Evolutionary conservation across 1,284 basidiomycete species (phyloP), one percentile per base, ranked within the genome.

Genomic region (Sanghuangporus baumii): DNA sequence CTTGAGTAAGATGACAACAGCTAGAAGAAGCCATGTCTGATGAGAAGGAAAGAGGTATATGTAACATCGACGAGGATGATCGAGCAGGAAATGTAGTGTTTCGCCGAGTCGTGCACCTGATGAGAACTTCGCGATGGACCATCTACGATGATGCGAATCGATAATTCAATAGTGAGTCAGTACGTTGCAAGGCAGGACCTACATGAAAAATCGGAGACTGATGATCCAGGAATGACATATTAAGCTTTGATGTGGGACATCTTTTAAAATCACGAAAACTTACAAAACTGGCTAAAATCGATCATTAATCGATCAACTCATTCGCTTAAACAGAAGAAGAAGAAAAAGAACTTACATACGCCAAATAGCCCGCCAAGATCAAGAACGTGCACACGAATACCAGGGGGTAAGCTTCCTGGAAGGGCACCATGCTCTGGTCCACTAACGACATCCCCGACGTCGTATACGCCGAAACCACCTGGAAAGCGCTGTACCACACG

Each of bases 1-100:
- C 89, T 87, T 94, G 40, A 98, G 78, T 3, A 79, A 70, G 9
- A 90, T 46, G 0, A 91, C 73, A 48, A 97, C 68, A 1, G 84
- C 82, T 0, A 94, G 67, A 12, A 98, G 82, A 69, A 96, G 93
- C 93, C 94, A 96, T 2, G 96, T 98, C 72, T 98, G 95, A 67
- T 94, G 92, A 0, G 93, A 88, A 0, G 96, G 96, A 70, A 99
- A 98, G 7, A 99, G 83, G 73, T 97, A 96, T 48, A 96, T 87
- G 72, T 94, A 98, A 76, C 96, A 94, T 66, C 96, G 85, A 23
- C 96, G 85, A n/a, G 96, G 96, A 71, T 98, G 96, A 71, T 98
- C 95, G n/a, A 99, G 83, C 6, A 98, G 81, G 74, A 99, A 99
- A 62, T 88, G 87, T 2, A 97, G 77, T 0, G 94, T 94, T 75